A percentile compares a stretch with the other conserved stretches of the same genome.
These are phyloP conservation scores for Nicotiana otophora DNA, from an alignment of 257 asterid species.

Conservation along the genomic window DNA sequence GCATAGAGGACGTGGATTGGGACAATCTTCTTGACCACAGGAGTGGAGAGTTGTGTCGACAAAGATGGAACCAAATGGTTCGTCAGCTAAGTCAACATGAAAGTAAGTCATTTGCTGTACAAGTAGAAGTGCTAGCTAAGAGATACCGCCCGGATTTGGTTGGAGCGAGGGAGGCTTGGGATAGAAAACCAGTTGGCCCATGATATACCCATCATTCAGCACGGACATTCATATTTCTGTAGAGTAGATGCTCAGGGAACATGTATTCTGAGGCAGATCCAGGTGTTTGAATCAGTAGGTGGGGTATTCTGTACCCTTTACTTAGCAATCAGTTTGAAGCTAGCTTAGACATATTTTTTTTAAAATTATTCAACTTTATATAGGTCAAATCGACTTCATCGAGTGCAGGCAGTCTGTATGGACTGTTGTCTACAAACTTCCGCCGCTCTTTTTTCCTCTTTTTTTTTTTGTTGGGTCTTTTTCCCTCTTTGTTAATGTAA, in stretches of 20 bases:
- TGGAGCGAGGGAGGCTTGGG: conserved; percentile 18
- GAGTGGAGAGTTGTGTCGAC: conserved; percentile 8
- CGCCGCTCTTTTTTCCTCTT: too few species aligned
- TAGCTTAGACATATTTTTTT: background rate
- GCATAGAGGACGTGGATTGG: too few species aligned
- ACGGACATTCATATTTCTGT: background rate
- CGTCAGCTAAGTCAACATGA: conserved; percentile 14
- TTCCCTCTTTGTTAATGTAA: too few species aligned
- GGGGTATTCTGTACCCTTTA: background rate
- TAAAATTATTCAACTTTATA: too few species aligned
- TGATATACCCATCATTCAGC: background rate
- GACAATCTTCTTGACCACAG: conserved; percentile 16
- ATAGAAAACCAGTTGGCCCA: conserved; percentile 15
- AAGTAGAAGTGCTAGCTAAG: conserved; percentile 9
- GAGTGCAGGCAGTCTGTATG: background rate
- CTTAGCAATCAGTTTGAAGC: background rate
- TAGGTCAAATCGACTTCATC: background rate
- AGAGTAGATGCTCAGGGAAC: background rate
- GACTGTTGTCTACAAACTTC: background rate
- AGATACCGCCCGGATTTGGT: conserved; percentile 13
- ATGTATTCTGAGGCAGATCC: background rate
- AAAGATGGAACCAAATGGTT: conserved; percentile 18
- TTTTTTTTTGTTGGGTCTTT: too few species aligned
- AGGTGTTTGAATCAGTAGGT: background rate
- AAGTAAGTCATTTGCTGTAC: conserved; percentile 12